Conservation (phyloP, 202 grass and related monocot genomes). For the Elaeis oleifera region DNA sequence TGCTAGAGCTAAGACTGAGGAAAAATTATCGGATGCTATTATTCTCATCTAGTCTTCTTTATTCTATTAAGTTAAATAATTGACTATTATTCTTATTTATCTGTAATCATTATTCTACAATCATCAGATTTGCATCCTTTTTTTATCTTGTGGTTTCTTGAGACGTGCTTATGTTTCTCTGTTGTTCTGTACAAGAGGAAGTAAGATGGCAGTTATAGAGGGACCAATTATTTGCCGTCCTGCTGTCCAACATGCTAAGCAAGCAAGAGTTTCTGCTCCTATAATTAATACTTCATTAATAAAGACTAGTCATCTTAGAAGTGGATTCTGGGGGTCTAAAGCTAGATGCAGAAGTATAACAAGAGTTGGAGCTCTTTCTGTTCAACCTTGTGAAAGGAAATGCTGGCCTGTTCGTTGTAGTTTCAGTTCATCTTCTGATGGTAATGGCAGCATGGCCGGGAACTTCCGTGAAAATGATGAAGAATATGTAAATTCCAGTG, state of each 20-base stretch:
- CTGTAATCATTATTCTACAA: too few species aligned
- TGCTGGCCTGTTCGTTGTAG: conserved; percentile 40
- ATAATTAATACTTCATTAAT: conserved; percentile 30
- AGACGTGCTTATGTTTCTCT: too few species aligned
- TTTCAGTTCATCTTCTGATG: conserved; percentile 69
- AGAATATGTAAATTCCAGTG: conserved; percentile 79
- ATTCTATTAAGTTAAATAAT: too few species aligned
- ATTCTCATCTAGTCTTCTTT: too few species aligned
- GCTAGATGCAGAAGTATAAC: conserved; percentile 15
- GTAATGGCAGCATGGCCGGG: conserved; percentile 51
- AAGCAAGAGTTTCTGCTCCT: conserved; percentile 25
- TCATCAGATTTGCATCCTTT: too few species aligned
- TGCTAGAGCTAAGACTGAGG: too few species aligned
- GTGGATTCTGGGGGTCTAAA: conserved; percentile 26
- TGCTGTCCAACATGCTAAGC: conserved; percentile 14
- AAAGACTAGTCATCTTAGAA: conserved; percentile 25
- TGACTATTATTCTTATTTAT: too few species aligned
- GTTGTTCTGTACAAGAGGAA: too few species aligned
- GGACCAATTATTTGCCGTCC: conserved; percentile 33
- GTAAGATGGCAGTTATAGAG: conserved; percentile 41
- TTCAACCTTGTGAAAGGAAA: conserved; percentile 24
- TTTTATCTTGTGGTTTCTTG: too few species aligned
- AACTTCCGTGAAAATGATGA: conserved; percentile 72
- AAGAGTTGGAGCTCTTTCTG: conserved; percentile 24
- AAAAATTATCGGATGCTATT: too few species aligned